Evolutionary conservation across 805 yeast genomes (phyloP).

Genomic region (Tetrapisispora arboricola): DNA sequence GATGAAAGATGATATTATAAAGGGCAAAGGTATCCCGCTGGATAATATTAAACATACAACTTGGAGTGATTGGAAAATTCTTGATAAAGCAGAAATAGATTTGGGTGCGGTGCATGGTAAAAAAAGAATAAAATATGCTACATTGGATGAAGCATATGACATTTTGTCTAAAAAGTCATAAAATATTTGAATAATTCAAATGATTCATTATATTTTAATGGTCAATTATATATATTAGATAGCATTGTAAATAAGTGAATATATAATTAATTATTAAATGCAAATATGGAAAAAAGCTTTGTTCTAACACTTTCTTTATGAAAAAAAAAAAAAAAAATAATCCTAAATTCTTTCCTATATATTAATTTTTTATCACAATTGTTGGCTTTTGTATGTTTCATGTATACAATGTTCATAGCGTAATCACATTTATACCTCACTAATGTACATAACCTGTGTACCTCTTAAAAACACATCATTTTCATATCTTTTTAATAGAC

Average conservation of each 20-base stretch:
- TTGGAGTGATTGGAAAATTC: slow-evolving; percentile 25
- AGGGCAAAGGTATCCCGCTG: slow-evolving; percentile 5
- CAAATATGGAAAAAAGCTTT: background rate
- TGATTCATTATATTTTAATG: background rate
- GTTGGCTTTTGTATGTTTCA: no score
- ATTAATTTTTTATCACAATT: background rate
- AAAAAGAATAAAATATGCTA: slow-evolving; percentile 13
- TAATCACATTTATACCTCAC: slow-evolving; percentile 27
- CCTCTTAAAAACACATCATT: slow-evolving; percentile 30
- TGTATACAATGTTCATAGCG: background rate
- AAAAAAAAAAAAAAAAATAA: background rate
- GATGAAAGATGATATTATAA: background rate
- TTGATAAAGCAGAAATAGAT: slow-evolving; percentile 17
- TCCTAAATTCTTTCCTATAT: no score
- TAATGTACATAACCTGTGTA: slow-evolving; percentile 29
- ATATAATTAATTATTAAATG: background rate
- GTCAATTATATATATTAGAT: background rate
- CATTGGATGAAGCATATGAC: slow-evolving; percentile 7
- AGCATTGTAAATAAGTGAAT: background rate
- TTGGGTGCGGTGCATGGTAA: slow-evolving; percentile 11
- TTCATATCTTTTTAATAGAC: slow-evolving; percentile 23
- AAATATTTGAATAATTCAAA: background rate
- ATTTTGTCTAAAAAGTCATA: background rate
- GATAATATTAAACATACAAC: slow-evolving; percentile 14
- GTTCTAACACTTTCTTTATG: no score